Evolutionary conservation across 768 basidiomycete genomes (phyloP), one percentile per base, ranked within the genome.

Genomic region (Daedalea quercina): DNA sequence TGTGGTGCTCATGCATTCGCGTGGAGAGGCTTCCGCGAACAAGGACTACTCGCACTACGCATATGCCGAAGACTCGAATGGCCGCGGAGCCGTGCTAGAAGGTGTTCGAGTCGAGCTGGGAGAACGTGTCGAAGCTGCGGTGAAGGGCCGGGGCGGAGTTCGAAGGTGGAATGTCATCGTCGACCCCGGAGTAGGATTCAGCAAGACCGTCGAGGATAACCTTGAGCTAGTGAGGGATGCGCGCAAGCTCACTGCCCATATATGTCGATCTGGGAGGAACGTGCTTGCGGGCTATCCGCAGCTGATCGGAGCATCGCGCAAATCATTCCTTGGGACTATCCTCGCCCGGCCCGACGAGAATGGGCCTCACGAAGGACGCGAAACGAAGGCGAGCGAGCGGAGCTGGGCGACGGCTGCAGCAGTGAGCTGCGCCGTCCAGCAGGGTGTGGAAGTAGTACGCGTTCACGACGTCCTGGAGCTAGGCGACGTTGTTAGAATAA

Each of bases 101-200:
- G 90, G 82, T 17, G 82, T 97, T 0, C 73, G 78, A 8, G 60
- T 68, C 0, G 94, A 97, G 65, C 76, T 94, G 1, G 88, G 86
- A 0, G 69, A 67, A 37, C 85, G 84, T 59, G 79, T 93, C 1
- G 75, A 84, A 9, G 60, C 65, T 9, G 79, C 87, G 23, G 76
- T 96, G 22, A 75, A 71, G 25, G 86, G 85, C 0, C 73, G 67
- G 46, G 84, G 83, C 0, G 90, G 93, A 0, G 69, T 98, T 9
- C 75, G 90, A 52, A 71, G 89, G 47, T 98, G 95, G 95, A 77
- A 90, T 54, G 81, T 97, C 56, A 77, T 97, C 49, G 77, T 86
- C 23, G 96, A 97, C 70, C 91, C 95, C 2, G 95, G 95, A 0
- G 72, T 98, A 49, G 95, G 96, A 31, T 99, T 97, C 67, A 95